These are phyloP conservation scores for Limonium bicolor DNA, from an alignment of 148 eudicot genomes.

Conservation along the genomic window DNA sequence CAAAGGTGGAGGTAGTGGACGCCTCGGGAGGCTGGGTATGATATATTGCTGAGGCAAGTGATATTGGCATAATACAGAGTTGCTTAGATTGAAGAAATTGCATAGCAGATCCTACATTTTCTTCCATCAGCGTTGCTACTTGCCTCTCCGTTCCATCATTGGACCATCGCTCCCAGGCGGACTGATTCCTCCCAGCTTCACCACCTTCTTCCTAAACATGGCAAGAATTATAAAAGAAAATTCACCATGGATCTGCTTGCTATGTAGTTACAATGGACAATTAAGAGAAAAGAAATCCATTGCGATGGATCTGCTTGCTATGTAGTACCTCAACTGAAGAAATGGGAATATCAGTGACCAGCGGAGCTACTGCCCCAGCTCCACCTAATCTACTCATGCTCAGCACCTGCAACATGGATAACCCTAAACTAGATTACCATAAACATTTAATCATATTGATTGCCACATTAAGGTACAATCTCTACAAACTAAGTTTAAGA, in stretches of 20 bases:
- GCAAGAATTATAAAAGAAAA: neutral
- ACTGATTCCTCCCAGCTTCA: slow-evolving; percentile 61
- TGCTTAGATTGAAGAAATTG: slow-evolving; percentile 95
- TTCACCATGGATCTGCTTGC: neutral
- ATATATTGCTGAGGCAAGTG: slow-evolving; percentile 91
- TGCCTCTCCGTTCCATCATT: slow-evolving; percentile 95
- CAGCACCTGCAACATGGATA: slow-evolving; percentile 32
- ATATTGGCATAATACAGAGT: slow-evolving; percentile 94
- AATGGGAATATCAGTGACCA: slow-evolving; percentile 50
- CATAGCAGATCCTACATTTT: slow-evolving; percentile 95
- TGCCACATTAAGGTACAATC: too few relatives aligned
- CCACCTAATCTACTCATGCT: slow-evolving; percentile 76
- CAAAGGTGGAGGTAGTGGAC: slow-evolving; percentile 27
- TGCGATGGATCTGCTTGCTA: neutral
- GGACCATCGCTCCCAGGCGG: slow-evolving; percentile 98
- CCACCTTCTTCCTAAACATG: slow-evolving; percentile 48
- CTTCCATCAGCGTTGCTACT: slow-evolving; percentile 97
- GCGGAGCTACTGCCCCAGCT: slow-evolving; percentile 70
- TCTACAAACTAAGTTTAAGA: too few relatives aligned
- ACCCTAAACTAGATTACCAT: neutral
- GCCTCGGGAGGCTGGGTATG: slow-evolving; percentile 80
- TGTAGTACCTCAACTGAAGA: slow-evolving; percentile 44
- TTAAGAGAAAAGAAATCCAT: neutral
- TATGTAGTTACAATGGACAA: too few relatives aligned
- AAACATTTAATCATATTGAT: neutral